Conservation (phyloP, 306 rosid species). For the Benincasa hispida region DNA sequence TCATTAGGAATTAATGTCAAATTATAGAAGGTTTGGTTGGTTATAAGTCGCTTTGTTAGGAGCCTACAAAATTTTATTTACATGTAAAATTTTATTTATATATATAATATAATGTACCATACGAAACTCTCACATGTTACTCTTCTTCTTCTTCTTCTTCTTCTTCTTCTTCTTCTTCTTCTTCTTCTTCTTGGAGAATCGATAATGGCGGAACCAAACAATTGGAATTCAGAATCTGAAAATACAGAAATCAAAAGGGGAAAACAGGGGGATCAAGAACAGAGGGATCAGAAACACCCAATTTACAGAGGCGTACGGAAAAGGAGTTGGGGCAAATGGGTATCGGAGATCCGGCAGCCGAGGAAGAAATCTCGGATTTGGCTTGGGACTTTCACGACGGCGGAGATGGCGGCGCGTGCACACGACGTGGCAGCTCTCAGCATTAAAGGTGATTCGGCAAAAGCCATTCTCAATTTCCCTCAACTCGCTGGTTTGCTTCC, state of each 20-base stretch:
- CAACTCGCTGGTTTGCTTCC: conserved; percentile 39
- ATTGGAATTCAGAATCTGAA: conserved; percentile 8
- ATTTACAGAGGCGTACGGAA: conserved; percentile 14
- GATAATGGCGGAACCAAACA: conserved; percentile 7
- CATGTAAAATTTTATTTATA: no score
- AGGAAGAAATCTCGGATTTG: conserved; percentile 18
- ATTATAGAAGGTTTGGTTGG: conserved; percentile 8
- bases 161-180: not conserved
- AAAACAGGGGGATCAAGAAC: not conserved
- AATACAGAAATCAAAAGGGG: not conserved
- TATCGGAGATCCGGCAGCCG: conserved; percentile 19
- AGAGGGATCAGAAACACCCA: not conserved
- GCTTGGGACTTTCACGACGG: conserved; percentile 17
- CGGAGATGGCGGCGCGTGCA: conserved; percentile 20
- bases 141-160: not conserved
- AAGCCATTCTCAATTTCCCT: conserved; percentile 59
- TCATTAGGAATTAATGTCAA: not conserved
- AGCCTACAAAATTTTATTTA: not conserved
- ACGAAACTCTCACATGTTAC: conserved; percentile 4
- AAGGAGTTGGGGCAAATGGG: conserved; percentile 23
- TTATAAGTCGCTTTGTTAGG: conserved; percentile 7
- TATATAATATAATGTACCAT: not conserved
- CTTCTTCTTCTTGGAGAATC: not conserved
- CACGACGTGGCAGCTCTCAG: conserved; percentile 19
- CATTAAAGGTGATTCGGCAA: conserved; percentile 54